A percentile compares a stretch with the other conserved stretches of the same genome.
Conservation (phyloP, 805 yeast genomes). For the Candida pseudofarinosa region DNA sequence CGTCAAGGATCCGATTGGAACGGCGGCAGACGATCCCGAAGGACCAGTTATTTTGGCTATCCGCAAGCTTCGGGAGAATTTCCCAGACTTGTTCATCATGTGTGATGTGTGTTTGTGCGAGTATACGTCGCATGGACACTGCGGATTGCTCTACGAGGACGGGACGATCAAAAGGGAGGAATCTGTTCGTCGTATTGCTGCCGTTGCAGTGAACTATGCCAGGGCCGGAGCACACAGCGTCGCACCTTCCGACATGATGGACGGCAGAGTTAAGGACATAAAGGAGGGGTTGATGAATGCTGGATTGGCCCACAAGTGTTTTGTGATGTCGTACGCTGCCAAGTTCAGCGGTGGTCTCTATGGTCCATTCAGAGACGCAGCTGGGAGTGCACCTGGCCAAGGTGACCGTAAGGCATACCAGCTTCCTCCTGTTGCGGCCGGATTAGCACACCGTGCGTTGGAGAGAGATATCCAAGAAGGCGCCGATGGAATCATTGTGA, state of each 20-base stretch:
- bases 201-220: constrained; percentile 93
- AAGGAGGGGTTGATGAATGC: constrained; percentile 79
- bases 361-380: constrained; percentile 98
- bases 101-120: constrained; percentile 97
- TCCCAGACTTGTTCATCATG: constrained; percentile 82
- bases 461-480: constrained; percentile 86
- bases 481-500: constrained; percentile 91
- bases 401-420: constrained; percentile 95
- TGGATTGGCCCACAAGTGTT: constrained; percentile 78
- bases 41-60: constrained; percentile 90
- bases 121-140: constrained; percentile 96
- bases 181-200: constrained; percentile 80
- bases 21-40: constrained; percentile 91
- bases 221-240: constrained; percentile 93
- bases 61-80: constrained; percentile 55
- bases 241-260: constrained; percentile 98
- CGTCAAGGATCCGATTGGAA: constrained; percentile 74
- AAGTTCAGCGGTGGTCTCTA: constrained; percentile 87
- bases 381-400: constrained; percentile 80
- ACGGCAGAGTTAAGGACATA: constrained; percentile 87
- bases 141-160: constrained; percentile 86
- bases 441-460: constrained; percentile 90
- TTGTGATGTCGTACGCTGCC: constrained; percentile 92
- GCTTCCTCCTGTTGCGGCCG: constrained; percentile 88
- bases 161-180: constrained; percentile 74